Percentiles rank a stretch among this genome's conserved stretches.
These are phyloP conservation scores for Cadophora sp. DNA, from an alignment of 2,329 filamentous ascomycete genomes.

Conservation along the genomic window DNA sequence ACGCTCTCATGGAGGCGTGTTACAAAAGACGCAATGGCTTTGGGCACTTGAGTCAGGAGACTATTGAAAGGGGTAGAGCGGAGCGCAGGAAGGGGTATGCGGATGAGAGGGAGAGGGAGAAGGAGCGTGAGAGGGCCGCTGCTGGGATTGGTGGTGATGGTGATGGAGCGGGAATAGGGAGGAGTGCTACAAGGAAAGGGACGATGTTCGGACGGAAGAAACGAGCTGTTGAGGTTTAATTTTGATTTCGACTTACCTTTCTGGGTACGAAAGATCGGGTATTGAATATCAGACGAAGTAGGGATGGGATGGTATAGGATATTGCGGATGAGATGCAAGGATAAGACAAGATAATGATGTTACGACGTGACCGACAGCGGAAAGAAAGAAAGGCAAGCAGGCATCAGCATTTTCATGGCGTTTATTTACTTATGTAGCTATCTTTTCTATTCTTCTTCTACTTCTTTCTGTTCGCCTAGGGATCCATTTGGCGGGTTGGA, in stretches of 20 bases:
- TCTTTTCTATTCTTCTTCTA: constrained; percentile 8
- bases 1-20: constrained; percentile 83
- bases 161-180: constrained; percentile 10
- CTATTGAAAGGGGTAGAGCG: constrained; percentile 77
- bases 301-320: not conserved
- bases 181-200: constrained; percentile 21
- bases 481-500: not conserved
- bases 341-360: constrained; percentile 1
- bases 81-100: constrained; percentile 63
- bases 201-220: constrained; percentile 29
- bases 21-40: constrained; percentile 80
- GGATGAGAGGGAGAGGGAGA: constrained; percentile 42
- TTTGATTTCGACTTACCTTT: not conserved
- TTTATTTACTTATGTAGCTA: not conserved
- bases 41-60: constrained; percentile 79
- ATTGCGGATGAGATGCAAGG: not conserved
- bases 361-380: not conserved
- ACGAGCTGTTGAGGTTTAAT: constrained; percentile 14
- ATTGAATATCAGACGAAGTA: not conserved
- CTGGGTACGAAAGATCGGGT: not conserved
- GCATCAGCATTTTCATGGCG: constrained; percentile 9
- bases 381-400: not conserved
- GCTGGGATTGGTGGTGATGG: constrained; percentile 8
- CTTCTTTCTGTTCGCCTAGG: constrained; percentile 7
- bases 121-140: constrained; percentile 10